Evolutionary conservation across 495 filamentous ascomycete species (phyloP), one percentile per base, ranked within the genome.

Genomic region (Pseudoneurospora amorphoporcata): DNA sequence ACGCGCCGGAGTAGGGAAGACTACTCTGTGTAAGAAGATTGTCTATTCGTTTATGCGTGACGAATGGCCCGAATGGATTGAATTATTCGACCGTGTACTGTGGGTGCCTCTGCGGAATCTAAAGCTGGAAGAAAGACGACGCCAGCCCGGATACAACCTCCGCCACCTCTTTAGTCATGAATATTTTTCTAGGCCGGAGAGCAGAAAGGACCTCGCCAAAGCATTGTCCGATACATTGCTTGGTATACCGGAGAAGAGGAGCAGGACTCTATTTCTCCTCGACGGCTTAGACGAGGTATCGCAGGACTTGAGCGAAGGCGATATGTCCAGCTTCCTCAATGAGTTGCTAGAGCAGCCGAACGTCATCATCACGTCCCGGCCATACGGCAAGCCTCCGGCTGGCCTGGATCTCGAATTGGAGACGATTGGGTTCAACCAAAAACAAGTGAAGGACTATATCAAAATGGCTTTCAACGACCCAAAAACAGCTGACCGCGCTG

Each of bases 241-340:
- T 38, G 39, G 73, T 45, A 39, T 72, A 17, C 41, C 74, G 53
- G 45, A 65, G 8, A 68, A 75, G 29, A 72, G 69, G 58, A 65
- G 35, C 17, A 76, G 73, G 68, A 81, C 75, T 72, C 72, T 84
- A 4, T 82, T 82, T 40, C 69, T 84, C 29, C 78, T 84, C 19
- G 81, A 85, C 74, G 81, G 83, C 39, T 72, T 84, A 32, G 83
- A 85, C 70, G 83, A 85, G 77, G 74, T 84, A 23, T 80, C 75
- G n/a, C 53, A 80, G 39, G 73, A 76, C 40, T 74, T 80, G 69
- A 53, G 73, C 61, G 10, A 19, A 71, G 38, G 39, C 68, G 39
- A 71, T 37, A 78, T 77, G 76, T 72, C 29, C 65, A 19, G 70
- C 32, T 75, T 84, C 40, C 73, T 86, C 23, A 8, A 73, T 32